These are phyloP conservation scores for Solanum etuberosum DNA, from an alignment of 257 asterid species.

Conservation along the genomic window DNA sequence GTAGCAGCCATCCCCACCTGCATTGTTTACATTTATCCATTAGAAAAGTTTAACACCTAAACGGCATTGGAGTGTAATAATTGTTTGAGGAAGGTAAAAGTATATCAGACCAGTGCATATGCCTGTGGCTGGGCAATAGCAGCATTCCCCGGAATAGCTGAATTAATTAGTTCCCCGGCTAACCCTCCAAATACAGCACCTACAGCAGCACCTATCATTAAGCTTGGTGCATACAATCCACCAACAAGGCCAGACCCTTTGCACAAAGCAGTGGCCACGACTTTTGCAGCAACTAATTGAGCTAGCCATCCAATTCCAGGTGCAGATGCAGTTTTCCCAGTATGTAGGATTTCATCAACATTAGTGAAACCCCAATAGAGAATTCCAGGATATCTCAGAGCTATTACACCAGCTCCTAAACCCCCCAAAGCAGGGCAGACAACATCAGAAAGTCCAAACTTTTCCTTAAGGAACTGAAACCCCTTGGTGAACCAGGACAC, in stretches of 20 bases:
- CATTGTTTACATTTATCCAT: constrained; percentile 9
- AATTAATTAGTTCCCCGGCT: constrained; percentile 82
- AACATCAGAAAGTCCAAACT: constrained; percentile 68
- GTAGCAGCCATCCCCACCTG: constrained; percentile 99
- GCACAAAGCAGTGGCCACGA: constrained; percentile 86
- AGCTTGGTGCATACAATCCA: constrained; percentile 94
- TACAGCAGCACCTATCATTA: constrained; percentile 99
- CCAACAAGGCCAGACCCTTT: constrained; percentile 98
- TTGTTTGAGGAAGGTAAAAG: not conserved
- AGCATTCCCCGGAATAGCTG: constrained; percentile 94
- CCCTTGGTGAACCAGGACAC: constrained; percentile 60
- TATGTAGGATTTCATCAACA: constrained; percentile 90
- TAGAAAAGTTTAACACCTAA: constrained; percentile 1
- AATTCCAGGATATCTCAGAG: constrained; percentile 90
- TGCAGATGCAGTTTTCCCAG: constrained; percentile 98
- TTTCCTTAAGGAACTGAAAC: constrained; percentile 61
- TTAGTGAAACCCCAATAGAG: constrained; percentile 98
- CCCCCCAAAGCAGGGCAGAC: constrained; percentile 98
- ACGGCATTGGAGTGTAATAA: not conserved
- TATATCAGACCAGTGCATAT: constrained; percentile 59
- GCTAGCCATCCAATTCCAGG: constrained; percentile 97
- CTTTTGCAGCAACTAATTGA: constrained; percentile 85
- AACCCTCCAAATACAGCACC: constrained; percentile 98
- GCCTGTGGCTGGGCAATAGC: constrained; percentile 99
- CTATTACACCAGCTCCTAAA: constrained; percentile 94